phyloP scores from a whole-genome alignment of 441 rosid species.

The Croton laevigatus region DNA sequence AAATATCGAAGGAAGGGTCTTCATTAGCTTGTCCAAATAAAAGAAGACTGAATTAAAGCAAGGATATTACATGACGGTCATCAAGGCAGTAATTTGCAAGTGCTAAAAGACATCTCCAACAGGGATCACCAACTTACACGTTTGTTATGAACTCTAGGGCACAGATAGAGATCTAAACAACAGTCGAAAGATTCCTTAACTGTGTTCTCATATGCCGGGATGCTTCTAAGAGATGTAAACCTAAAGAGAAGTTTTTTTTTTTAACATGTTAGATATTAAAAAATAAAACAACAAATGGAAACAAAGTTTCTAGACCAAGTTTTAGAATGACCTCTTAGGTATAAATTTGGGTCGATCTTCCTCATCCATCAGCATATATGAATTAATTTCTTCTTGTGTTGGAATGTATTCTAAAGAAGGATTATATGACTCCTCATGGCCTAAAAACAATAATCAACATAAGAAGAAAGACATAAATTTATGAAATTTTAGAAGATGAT shows the following conservation, averaged over 20 bases:
- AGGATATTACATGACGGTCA: neutral
- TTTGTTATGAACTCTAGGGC: conserved; percentile 90
- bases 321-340: conserved; percentile 53
- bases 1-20: conserved; percentile 19
- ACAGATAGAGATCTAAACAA: conserved; percentile 89
- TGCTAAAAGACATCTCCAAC: neutral
- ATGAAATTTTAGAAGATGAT: neutral
- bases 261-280: conserved; percentile 19
- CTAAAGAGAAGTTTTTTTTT: conserved; percentile 34
- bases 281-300: conserved; percentile 15
- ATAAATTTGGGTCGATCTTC: conserved; percentile 92
- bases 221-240: conserved; percentile 68
- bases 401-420: conserved; percentile 91
- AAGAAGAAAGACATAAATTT: conserved; percentile 1
- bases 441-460: conserved; percentile 33
- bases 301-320: conserved; percentile 1
- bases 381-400: conserved; percentile 80
- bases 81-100: conserved; percentile 1
- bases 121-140: conserved; percentile 53
- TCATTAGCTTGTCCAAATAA: conserved; percentile 6
- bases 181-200: conserved; percentile 84
- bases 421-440: conserved; percentile 91
- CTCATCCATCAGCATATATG: conserved; percentile 83
- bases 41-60: conserved; percentile 3
- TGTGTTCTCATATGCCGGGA: conserved; percentile 81